phyloP scores from a whole-genome alignment of 108 stramenopile genomes.

The Cyclotella cryptica region DNA sequence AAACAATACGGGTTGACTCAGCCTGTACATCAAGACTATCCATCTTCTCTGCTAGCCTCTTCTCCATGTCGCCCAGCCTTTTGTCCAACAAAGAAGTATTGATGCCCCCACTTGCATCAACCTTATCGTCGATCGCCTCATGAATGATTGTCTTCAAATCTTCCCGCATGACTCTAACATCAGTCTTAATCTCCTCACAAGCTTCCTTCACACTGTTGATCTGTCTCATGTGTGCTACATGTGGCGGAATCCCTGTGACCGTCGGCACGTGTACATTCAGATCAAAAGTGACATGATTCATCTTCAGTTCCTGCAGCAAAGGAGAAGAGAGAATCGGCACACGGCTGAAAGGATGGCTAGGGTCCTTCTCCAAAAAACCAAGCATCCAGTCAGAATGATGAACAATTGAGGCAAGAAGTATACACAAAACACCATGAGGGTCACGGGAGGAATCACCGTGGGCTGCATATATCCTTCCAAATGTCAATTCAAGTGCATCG shows the following conservation, averaged over 20 bases:
- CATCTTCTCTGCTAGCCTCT: background rate
- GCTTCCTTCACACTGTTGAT: background rate
- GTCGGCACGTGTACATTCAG: conserved; percentile 29
- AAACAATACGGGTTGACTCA: background rate
- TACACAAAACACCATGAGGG: conserved; percentile 20
- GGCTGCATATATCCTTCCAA: background rate
- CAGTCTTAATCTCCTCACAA: background rate
- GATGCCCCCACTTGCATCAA: background rate
- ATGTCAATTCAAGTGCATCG: background rate
- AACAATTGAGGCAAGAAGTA: conserved; percentile 43
- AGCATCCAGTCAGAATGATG: conserved; percentile 42
- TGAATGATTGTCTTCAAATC: background rate
- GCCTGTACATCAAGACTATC: background rate
- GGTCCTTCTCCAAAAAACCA: conserved; percentile 7
- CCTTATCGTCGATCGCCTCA: background rate
- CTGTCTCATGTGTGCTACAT: conserved; percentile 10
- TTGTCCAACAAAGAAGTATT: background rate
- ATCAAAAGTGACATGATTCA: conserved; percentile 25
- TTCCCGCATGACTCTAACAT: background rate
- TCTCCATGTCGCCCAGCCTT: background rate
- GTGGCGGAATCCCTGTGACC: conserved; percentile 50
- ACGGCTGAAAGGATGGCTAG: conserved; percentile 32
- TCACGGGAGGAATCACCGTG: conserved; percentile 17
- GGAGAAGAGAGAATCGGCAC: conserved; percentile 1
- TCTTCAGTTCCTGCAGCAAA: conserved; percentile 37